phyloP scores from a whole-genome alignment of 352 stramenopile species.

The Phytopythium chamaehyphon region DNA sequence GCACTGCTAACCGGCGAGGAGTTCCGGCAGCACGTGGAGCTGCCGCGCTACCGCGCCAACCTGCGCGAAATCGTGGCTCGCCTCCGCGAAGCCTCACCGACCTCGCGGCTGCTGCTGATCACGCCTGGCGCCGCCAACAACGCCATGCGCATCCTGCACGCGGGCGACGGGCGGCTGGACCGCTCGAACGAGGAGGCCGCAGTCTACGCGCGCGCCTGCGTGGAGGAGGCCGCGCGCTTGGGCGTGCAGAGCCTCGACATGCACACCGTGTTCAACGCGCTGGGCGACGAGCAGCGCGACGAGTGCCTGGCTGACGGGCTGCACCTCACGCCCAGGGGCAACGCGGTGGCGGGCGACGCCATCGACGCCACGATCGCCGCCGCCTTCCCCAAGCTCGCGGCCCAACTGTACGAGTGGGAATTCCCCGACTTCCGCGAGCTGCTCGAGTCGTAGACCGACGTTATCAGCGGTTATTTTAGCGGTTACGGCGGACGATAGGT shows the following conservation, averaged over 20 bases:
- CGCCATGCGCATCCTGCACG: slow-evolving; percentile 10
- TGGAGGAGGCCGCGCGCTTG: slow-evolving; percentile 12
- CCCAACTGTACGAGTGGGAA: slow-evolving; percentile 19
- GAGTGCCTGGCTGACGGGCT: slow-evolving; percentile 26
- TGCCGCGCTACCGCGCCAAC: slow-evolving; percentile 38
- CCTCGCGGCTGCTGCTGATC: slow-evolving; percentile 19
- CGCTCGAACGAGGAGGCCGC: slow-evolving; percentile 22
- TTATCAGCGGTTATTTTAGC: too few species aligned
- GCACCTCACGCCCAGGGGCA: slow-evolving; percentile 27
- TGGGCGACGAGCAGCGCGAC: slow-evolving; percentile 12
- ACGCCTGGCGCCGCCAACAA: slow-evolving; percentile 27
- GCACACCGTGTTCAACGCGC: slow-evolving; percentile 17
- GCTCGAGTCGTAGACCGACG: background rate
- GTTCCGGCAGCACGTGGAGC: slow-evolving; percentile 34
- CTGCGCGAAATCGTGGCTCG: slow-evolving; percentile 26
- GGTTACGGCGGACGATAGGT: too few species aligned
- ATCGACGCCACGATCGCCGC: slow-evolving; percentile 18
- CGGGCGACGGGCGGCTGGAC: slow-evolving; percentile 18
- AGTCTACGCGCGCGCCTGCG: slow-evolving; percentile 21
- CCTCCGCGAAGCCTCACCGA: slow-evolving; percentile 18
- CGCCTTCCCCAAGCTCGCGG: slow-evolving; percentile 17
- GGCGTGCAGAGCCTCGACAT: slow-evolving; percentile 16
- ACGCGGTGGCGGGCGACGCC: slow-evolving; percentile 16
- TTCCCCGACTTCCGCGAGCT: slow-evolving; percentile 24
- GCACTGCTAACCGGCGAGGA: slow-evolving; percentile 28